Evolutionary conservation across 805 yeast genomes (phyloP), one percentile per base, ranked within the genome.

Genomic region (Gaillardinia entomophila): DNA sequence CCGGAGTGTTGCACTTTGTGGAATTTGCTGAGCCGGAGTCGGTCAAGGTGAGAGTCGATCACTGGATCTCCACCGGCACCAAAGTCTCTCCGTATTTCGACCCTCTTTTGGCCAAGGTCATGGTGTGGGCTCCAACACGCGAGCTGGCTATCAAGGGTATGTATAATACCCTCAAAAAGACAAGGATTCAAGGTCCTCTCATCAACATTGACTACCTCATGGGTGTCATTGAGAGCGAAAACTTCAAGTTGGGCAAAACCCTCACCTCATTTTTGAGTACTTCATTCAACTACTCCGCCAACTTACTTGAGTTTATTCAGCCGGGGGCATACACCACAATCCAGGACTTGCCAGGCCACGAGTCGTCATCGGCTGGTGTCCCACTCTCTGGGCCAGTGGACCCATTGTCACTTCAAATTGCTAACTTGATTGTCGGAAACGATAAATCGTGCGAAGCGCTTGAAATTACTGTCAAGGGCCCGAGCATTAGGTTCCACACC

Each of bases 241-340:
- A 34, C 16, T 52, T 40, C 26, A 15, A 19, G 13, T 15, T 5
- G 3, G 55, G 54, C 10, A 3, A 22, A 11, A 50, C 55, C 4
- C 30, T 50, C 12, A 50, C 55, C 4, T 39, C 40, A 3, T 43
- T 51, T 29, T 33, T 49, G 16, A 35, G 35, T 14, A 28, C 32
- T 3, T 16, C 19, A 2, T 52, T 52, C 28, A 27, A 26, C 1
- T 53, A 41, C 30, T 16, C 19, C 6, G 53, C 58, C 14, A 42
- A 38, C 16, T 31, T 51, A 7, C 34, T 52, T 27, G 58, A 52
- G 24, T 51, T 52, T 32, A 37, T 37, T 14, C 50, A 51, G 6
- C 61, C 70, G 3, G 75, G 75, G 38, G 90, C 96, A 26, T 87
- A 87, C 61, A 90, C 97, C 24, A 85, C 96, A 3, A 90, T 90